Evolutionary conservation across 202 grass and related monocot genomes (phyloP).

Genomic region (Miscanthus sacchariflorus): DNA sequence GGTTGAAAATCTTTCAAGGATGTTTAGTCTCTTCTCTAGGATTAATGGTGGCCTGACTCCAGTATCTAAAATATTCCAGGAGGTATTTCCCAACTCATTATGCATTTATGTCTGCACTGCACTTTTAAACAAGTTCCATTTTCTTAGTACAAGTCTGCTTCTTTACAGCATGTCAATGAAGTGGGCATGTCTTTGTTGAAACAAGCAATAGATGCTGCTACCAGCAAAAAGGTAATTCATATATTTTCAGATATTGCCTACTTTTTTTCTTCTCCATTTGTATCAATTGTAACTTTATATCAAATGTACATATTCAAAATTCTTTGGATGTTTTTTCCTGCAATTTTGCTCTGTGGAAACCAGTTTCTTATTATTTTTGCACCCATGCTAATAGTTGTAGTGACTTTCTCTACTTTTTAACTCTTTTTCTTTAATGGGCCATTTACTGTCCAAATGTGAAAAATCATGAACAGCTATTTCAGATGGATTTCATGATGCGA

Average conservation of each 20-base stretch:
- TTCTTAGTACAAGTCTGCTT: conserved; percentile 18
- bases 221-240: conserved; percentile 75
- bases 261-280: background rate
- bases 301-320: background rate
- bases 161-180: conserved; percentile 85
- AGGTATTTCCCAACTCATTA: conserved; percentile 64
- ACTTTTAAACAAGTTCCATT: background rate
- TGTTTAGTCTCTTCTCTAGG: conserved; percentile 92
- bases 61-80: conserved; percentile 85
- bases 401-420: background rate
- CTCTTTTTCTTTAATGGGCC: background rate
- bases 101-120: conserved; percentile 14
- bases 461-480: background rate
- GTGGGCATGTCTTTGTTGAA: conserved; percentile 83
- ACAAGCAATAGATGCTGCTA: conserved; percentile 88
- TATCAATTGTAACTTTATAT: background rate
- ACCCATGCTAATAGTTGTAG: background rate
- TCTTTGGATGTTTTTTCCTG: background rate
- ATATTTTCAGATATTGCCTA: background rate
- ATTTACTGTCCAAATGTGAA: background rate
- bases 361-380: background rate
- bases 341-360: background rate
- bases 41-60: conserved; percentile 77
- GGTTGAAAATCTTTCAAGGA: conserved; percentile 83
- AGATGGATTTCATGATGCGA: background rate